phyloP scores from a whole-genome alignment of 2,329 filamentous ascomycete genomes.

The Xylaria arbuscula region DNA sequence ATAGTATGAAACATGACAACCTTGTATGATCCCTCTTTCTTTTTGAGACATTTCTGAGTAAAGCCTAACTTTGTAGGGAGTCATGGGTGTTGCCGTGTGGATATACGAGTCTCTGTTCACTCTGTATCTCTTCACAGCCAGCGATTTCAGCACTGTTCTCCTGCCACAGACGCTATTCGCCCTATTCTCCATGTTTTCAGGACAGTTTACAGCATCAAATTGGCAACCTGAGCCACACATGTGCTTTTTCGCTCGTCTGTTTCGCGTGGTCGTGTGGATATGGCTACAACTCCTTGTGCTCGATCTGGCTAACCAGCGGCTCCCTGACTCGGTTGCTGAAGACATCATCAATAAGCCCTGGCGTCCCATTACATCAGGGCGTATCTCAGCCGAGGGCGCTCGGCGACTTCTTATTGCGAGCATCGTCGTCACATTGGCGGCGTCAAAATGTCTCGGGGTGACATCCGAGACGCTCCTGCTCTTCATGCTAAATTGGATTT shows the following conservation, averaged over 20 bases:
- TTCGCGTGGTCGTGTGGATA: conserved; percentile 17
- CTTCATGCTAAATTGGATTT: conserved; percentile 25
- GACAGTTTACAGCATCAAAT: conserved; percentile 8
- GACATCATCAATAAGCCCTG: conserved; percentile 28
- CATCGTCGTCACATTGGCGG: conserved; percentile 13
- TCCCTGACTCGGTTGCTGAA: conserved; percentile 24
- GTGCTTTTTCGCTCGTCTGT: conserved; percentile 3
- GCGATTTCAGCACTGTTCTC: conserved; percentile 28
- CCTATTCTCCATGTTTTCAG: conserved; percentile 17
- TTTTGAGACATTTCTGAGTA: background rate
- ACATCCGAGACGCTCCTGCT: conserved; percentile 22
- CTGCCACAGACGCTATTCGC: conserved; percentile 28
- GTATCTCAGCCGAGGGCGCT: conserved; percentile 17
- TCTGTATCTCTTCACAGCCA: conserved; percentile 28
- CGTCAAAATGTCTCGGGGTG: conserved; percentile 3
- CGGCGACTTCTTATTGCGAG: conserved; percentile 20
- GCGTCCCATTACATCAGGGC: conserved; percentile 22
- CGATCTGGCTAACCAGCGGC: conserved; percentile 28
- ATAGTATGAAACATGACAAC: background rate
- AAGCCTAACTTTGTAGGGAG: conserved; percentile 14
- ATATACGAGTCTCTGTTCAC: conserved; percentile 21
- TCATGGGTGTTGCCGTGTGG: background rate
- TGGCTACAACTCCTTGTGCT: conserved; percentile 31
- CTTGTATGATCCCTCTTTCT: conserved; percentile 12
- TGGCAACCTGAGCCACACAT: conserved; percentile 1